phyloP scores from a whole-genome alignment of 306 rosid species.

The Cicer arietinum region DNA sequence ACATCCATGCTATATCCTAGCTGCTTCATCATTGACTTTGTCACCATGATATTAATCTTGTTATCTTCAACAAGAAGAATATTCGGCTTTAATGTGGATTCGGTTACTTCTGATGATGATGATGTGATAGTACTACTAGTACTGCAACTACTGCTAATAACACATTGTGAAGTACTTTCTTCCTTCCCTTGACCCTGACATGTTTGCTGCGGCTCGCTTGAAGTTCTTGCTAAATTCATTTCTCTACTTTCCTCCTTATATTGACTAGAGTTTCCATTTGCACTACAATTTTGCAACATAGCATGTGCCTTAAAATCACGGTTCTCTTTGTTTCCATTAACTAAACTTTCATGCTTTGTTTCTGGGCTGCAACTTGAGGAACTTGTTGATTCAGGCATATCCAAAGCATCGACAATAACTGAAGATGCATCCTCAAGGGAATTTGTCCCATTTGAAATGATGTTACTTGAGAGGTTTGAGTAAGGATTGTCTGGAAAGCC shows the following conservation, averaged over 20 bases:
- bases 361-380: constrained; percentile 45
- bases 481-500: constrained; percentile 52
- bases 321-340: constrained; percentile 31
- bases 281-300: constrained; percentile 47
- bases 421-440: constrained; percentile 57
- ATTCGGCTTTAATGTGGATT: constrained; percentile 55
- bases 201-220: constrained; percentile 45
- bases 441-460: constrained; percentile 46
- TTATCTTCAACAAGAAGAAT: constrained; percentile 96
- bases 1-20: constrained; percentile 84
- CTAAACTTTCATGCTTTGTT: constrained; percentile 43
- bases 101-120: constrained; percentile 44
- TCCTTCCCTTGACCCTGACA: constrained; percentile 53
- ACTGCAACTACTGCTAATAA: constrained; percentile 29
- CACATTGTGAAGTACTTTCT: constrained; percentile 43
- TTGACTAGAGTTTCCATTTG: constrained; percentile 44
- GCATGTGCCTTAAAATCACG: constrained; percentile 42
- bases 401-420: constrained; percentile 45
- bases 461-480: constrained; percentile 48
- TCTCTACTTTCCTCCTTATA: constrained; percentile 45
- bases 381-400: constrained; percentile 53
- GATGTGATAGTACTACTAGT: constrained; percentile 22
- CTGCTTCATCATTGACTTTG: constrained; percentile 90
- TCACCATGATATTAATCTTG: constrained; percentile 91
- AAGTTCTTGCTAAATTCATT: constrained; percentile 40